phyloP scores from a whole-genome alignment of 768 basidiomycete genomes.

The Kwoniella sp. region DNA sequence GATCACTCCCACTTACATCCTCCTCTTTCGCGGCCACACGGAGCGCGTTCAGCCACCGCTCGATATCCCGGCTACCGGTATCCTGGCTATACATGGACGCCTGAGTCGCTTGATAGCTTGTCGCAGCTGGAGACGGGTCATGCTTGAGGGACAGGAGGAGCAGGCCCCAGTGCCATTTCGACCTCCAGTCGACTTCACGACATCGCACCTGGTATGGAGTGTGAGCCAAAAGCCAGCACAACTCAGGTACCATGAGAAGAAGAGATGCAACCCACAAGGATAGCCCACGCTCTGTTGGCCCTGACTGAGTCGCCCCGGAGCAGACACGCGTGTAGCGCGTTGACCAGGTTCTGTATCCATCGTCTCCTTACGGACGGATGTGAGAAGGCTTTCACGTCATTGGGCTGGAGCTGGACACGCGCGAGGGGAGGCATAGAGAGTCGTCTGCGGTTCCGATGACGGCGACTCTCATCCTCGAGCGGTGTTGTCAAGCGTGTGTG shows the following conservation, averaged over 20 bases:
- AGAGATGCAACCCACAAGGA: constrained; percentile 35
- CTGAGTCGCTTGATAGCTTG: background rate
- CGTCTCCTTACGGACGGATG: constrained; percentile 29
- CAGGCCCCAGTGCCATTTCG: constrained; percentile 49
- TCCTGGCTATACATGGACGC: background rate
- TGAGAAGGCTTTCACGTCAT: background rate
- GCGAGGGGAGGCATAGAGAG: constrained; percentile 13
- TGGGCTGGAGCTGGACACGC: constrained; percentile 14
- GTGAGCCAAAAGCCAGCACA: too few species aligned
- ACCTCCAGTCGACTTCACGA: constrained; percentile 45
- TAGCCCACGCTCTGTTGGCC: constrained; percentile 43
- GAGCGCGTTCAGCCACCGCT: constrained; percentile 37
- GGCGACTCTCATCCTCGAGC: too few species aligned
- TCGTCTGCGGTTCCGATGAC: too few species aligned
- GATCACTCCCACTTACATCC: constrained; percentile 28
- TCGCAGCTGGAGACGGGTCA: background rate
- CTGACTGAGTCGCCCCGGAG: constrained; percentile 30
- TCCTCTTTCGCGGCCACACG: constrained; percentile 30
- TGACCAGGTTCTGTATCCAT: constrained; percentile 45
- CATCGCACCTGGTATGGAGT: constrained; percentile 49
- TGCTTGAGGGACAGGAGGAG: constrained; percentile 15
- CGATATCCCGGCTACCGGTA: constrained; percentile 20
- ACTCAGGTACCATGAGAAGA: background rate
- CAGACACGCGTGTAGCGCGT: constrained; percentile 41
- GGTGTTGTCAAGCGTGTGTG: too few species aligned